These are phyloP conservation scores for Helotiales sp. DNA, from an alignment of 2,329 filamentous ascomycete species.

Conservation along the genomic window DNA sequence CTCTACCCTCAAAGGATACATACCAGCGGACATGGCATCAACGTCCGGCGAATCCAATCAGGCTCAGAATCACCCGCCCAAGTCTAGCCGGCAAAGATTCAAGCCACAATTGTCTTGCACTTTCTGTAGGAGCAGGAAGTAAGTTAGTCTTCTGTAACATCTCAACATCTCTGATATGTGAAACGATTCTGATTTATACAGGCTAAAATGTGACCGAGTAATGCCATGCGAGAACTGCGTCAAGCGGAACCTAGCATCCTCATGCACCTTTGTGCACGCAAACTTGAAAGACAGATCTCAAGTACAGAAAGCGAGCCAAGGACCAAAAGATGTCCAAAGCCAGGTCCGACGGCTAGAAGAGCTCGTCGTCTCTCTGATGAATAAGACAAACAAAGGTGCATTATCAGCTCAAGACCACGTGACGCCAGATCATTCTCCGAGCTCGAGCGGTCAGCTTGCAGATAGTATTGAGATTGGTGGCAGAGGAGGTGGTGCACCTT, in stretches of 20 bases:
- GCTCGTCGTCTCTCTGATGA: constrained; percentile 55
- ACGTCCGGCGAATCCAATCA: neutral
- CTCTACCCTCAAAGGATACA: neutral
- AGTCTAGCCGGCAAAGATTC: constrained; percentile 21
- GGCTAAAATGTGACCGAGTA: constrained; percentile 52
- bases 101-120: constrained; percentile 33
- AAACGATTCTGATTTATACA: constrained; percentile 5
- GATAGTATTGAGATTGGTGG: constrained; percentile 4
- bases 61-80: neutral
- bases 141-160: neutral
- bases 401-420: neutral
- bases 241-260: constrained; percentile 47
- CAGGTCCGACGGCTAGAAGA: constrained; percentile 55
- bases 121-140: constrained; percentile 31
- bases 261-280: constrained; percentile 51
- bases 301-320: constrained; percentile 11
- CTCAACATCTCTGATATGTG: neutral
- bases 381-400: constrained; percentile 9
- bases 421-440: constrained; percentile 8
- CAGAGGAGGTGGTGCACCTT: neutral
- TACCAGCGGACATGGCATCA: neutral
- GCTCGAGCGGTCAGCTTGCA: constrained; percentile 3
- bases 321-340: constrained; percentile 49
- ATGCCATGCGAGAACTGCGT: constrained; percentile 53
- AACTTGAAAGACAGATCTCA: constrained; percentile 17